Conservation (phyloP, 306 rosid genomes). For the Prunus mongolica region DNA sequence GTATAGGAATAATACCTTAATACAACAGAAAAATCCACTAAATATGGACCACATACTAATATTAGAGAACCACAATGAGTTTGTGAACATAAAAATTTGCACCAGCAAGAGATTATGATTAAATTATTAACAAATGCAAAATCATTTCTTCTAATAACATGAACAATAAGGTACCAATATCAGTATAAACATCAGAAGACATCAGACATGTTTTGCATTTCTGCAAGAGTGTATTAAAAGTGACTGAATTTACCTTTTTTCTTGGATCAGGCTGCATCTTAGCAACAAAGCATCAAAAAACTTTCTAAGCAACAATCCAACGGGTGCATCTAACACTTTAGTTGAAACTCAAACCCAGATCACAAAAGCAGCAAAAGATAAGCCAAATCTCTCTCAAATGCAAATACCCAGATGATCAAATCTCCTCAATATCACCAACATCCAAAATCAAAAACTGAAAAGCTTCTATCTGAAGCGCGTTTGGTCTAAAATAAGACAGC, state of each 20-base stretch:
- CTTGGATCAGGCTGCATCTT: constrained; percentile 85
- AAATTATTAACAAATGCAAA: neutral
- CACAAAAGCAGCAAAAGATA: constrained; percentile 8
- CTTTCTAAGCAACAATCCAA: constrained; percentile 26
- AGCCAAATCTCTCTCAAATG: constrained; percentile 23
- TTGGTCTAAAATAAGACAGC: constrained; percentile 15
- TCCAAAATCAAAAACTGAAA: constrained; percentile 24
- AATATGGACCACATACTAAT: constrained; percentile 15
- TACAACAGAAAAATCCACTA: constrained; percentile 18
- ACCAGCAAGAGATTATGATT: neutral
- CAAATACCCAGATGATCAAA: constrained; percentile 32
- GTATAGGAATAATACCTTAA: neutral
- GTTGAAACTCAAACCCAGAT: constrained; percentile 40
- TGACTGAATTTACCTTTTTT: constrained; percentile 67
- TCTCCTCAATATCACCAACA: constrained; percentile 34
- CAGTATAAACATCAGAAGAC: neutral
- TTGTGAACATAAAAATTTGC: constrained; percentile 9
- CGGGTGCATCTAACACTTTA: constrained; percentile 38
- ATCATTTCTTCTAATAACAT: neutral
- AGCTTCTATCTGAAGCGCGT: constrained; percentile 17
- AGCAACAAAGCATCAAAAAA: constrained; percentile 45
- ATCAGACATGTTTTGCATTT: neutral
- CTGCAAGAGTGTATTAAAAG: neutral
- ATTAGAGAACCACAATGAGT: constrained; percentile 6
- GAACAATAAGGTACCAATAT: neutral